Evolutionary conservation across 192 early-diverging fungal species (phyloP).

Genomic region (Podila horticola): DNA sequence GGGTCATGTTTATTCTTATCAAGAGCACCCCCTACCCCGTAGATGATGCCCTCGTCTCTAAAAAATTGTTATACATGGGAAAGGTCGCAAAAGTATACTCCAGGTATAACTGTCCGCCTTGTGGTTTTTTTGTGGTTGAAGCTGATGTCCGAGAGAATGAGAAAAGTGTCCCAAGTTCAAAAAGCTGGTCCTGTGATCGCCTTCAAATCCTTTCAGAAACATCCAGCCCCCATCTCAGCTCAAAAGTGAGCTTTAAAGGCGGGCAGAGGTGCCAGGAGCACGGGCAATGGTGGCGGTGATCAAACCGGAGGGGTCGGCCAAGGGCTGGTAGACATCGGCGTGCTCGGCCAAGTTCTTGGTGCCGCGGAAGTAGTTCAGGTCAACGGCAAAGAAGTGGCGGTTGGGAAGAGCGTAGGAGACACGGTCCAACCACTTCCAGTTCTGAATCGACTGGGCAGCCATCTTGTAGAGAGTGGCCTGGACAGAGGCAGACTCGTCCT

Average conservation of each 20-base stretch:
- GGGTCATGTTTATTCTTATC: background rate
- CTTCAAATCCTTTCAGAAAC: too few species aligned
- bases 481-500: constrained; percentile 80
- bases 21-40: constrained; percentile 1
- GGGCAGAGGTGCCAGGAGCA: constrained; percentile 39
- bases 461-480: constrained; percentile 86
- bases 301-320: constrained; percentile 77
- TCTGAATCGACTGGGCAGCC: constrained; percentile 70
- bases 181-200: too few species aligned
- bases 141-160: too few species aligned
- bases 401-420: constrained; percentile 81
- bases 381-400: constrained; percentile 80
- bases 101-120: background rate
- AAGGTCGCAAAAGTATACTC: background rate
- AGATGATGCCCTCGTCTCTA: background rate
- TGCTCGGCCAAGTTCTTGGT: constrained; percentile 75
- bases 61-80: background rate
- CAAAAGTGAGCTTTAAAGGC: constrained; percentile 14
- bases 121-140: background rate
- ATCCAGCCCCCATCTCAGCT: background rate
- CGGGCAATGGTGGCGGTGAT: constrained; percentile 78
- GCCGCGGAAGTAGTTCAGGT: constrained; percentile 72
- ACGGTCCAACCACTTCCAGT: constrained; percentile 65
- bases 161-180: too few species aligned
- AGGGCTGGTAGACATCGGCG: constrained; percentile 77